These are phyloP conservation scores for Yarrowia keelungensis DNA, from an alignment of 805 yeast species.

Conservation along the genomic window DNA sequence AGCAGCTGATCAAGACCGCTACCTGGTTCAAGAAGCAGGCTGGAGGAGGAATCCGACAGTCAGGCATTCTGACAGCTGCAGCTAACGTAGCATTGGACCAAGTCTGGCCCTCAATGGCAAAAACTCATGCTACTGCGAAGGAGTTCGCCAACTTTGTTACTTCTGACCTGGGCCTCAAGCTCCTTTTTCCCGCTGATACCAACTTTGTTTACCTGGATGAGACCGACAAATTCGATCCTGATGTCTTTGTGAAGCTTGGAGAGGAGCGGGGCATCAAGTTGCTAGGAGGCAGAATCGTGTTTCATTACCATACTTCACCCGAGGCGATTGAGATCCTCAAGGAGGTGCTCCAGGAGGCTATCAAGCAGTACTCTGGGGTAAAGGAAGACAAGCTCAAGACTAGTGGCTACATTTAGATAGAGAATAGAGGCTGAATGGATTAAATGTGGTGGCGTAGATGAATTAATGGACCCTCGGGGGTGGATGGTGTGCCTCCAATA, in stretches of 20 bases:
- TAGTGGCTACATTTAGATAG: slow-evolving; percentile 22
- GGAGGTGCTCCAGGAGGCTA: slow-evolving; percentile 27
- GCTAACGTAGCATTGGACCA: slow-evolving; percentile 79
- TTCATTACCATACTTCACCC: slow-evolving; percentile 67
- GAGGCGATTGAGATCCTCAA: slow-evolving; percentile 30
- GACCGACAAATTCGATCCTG: slow-evolving; percentile 65
- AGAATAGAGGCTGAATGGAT: not conserved
- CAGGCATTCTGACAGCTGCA: slow-evolving; percentile 82
- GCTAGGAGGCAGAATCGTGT: slow-evolving; percentile 78
- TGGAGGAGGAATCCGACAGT: slow-evolving; percentile 93
- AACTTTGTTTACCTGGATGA: slow-evolving; percentile 87
- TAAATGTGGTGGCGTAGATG: slow-evolving; percentile 22
- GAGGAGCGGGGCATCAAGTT: slow-evolving; percentile 66
- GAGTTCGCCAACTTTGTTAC: slow-evolving; percentile 52
- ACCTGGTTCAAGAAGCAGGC: slow-evolving; percentile 88
- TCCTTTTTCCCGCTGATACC: slow-evolving; percentile 81
- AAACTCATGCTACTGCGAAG: slow-evolving; percentile 60
- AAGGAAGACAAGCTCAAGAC: slow-evolving; percentile 30
- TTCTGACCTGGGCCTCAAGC: slow-evolving; percentile 55
- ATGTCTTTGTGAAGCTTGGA: slow-evolving; percentile 60
- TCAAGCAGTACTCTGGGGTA: slow-evolving; percentile 6
- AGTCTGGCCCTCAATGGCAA: slow-evolving; percentile 64
- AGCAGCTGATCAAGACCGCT: slow-evolving; percentile 66
- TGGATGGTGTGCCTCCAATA: slow-evolving; percentile 15
- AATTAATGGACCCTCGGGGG: not conserved